These are phyloP conservation scores for Bromus sterilis DNA, from an alignment of 176 grass and related monocot genomes.

Conservation along the genomic window DNA sequence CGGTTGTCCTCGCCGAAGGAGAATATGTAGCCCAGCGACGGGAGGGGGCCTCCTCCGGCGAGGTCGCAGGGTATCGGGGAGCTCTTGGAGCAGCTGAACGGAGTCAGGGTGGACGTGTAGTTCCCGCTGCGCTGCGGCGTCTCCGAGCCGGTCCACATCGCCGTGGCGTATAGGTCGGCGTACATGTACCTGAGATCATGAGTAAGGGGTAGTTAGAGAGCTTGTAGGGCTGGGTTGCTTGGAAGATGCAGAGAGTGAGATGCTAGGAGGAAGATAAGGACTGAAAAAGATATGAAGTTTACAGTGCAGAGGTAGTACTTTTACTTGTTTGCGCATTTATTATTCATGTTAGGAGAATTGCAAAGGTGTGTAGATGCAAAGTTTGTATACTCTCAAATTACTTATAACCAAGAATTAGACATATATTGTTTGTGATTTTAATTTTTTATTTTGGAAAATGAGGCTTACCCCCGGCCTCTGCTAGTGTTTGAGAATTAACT, in stretches of 20 bases:
- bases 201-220: background rate
- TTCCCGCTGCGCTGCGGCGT: constrained; percentile 59
- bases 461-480: too few species aligned
- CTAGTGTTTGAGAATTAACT: background rate
- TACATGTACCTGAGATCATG: constrained; percentile 63
- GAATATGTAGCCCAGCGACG: constrained; percentile 51
- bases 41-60: background rate
- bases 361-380: too few species aligned
- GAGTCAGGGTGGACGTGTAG: constrained; percentile 33
- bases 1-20: constrained; percentile 83
- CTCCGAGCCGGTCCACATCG: constrained; percentile 69
- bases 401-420: background rate
- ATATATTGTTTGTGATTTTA: too few species aligned
- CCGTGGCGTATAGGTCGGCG: constrained; percentile 53
- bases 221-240: background rate
- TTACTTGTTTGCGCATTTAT: background rate
- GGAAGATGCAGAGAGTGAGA: background rate
- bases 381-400: background rate
- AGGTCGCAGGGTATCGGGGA: constrained; percentile 51
- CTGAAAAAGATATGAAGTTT: background rate
- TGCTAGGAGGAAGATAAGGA: background rate
- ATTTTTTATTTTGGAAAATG: too few species aligned
- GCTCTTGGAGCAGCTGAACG: constrained; percentile 45
- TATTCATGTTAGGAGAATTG: background rate
- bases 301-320: background rate